phyloP scores from a whole-genome alignment of 2,329 filamentous ascomycete species.

The Fonsecaea erecta region DNA sequence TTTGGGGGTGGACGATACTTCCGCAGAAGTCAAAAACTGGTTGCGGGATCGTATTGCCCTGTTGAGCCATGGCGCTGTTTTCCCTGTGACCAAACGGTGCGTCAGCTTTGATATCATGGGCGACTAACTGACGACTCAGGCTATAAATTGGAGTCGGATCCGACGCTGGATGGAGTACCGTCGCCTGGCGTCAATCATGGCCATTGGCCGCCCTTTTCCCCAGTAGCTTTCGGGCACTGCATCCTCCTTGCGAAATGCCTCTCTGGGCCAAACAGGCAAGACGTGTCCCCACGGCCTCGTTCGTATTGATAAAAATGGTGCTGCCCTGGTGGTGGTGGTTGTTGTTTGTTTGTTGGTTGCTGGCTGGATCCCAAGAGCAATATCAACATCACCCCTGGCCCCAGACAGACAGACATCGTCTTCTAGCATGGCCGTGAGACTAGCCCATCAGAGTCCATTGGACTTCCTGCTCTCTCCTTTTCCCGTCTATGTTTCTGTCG shows the following conservation, averaged over 20 bases:
- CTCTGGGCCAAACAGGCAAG: background rate
- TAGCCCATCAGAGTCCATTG: background rate
- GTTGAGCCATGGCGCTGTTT: slow-evolving; percentile 25
- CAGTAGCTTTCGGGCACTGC: background rate
- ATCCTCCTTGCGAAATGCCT: slow-evolving; percentile 7
- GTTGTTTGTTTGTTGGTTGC: background rate
- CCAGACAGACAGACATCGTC: background rate
- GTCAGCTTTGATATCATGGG: slow-evolving; percentile 28
- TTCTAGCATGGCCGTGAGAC: slow-evolving; percentile 11
- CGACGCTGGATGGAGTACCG: slow-evolving; percentile 1
- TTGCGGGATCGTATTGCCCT: slow-evolving; percentile 33
- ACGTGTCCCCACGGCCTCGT: background rate
- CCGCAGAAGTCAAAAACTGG: slow-evolving; percentile 4
- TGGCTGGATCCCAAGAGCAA: no score
- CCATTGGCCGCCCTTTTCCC: slow-evolving; percentile 7
- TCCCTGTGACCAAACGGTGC: slow-evolving; percentile 11
- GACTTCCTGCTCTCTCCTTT: slow-evolving; percentile 12
- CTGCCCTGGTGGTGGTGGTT: no score
- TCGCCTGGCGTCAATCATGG: background rate
- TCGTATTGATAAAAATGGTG: slow-evolving; percentile 15
- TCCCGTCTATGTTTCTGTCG: slow-evolving; percentile 22
- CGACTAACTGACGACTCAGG: slow-evolving; percentile 14
- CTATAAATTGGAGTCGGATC: slow-evolving; percentile 18
- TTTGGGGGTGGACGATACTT: slow-evolving; percentile 6
- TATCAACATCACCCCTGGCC: background rate